These are phyloP conservation scores for Quercus agrifolia DNA, from an alignment of 306 rosid genomes.

Conservation along the genomic window DNA sequence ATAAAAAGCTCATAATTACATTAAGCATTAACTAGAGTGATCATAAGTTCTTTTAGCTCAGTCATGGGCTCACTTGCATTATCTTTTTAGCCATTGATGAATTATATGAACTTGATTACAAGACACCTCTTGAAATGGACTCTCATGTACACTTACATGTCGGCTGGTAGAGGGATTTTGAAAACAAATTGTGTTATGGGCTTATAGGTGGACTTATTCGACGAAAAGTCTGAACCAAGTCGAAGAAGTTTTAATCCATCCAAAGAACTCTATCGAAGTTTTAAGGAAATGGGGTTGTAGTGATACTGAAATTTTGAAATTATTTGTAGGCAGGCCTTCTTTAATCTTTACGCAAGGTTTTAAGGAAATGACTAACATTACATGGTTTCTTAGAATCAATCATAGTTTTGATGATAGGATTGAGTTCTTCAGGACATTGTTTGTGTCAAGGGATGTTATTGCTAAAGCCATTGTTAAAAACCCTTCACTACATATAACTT, in stretches of 20 bases:
- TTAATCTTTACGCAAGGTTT: slow-evolving; percentile 35
- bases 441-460: slow-evolving; percentile 58
- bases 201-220: slow-evolving; percentile 14
- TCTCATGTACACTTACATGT: too few species aligned
- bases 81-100: too few species aligned
- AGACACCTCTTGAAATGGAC: too few species aligned
- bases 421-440: slow-evolving; percentile 43
- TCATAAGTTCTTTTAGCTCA: too few species aligned
- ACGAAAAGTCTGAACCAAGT: slow-evolving; percentile 37
- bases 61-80: too few species aligned
- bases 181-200: too few species aligned
- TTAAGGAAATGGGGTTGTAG: slow-evolving; percentile 67
- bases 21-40: too few species aligned
- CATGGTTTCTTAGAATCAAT: slow-evolving; percentile 39
- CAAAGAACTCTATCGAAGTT: slow-evolving; percentile 35
- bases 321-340: slow-evolving; percentile 41
- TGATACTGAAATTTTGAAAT: slow-evolving; percentile 33
- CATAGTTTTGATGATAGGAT: slow-evolving; percentile 49
- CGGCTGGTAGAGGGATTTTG: too few species aligned
- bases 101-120: too few species aligned
- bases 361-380: neutral
- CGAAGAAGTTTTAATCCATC: neutral
- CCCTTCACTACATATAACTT: slow-evolving; percentile 57
- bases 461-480: slow-evolving; percentile 60
- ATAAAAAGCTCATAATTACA: too few species aligned